Evolutionary conservation across 2,329 filamentous ascomycete species (phyloP).

Genomic region (Calonectria hawksworthii): DNA sequence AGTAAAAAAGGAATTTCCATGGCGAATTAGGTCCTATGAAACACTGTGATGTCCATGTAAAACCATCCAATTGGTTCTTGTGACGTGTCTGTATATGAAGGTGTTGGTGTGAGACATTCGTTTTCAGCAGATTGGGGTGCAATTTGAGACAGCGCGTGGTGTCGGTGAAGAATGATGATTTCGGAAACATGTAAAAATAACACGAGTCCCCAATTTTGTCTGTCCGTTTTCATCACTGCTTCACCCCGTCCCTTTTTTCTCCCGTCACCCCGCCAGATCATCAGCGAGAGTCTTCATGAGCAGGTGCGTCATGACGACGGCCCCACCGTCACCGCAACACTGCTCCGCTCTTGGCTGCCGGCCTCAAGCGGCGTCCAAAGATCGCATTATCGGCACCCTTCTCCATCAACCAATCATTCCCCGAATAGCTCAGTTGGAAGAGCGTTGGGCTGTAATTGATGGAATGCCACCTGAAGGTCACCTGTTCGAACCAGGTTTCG

Average conservation of each 20-base stretch:
- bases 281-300: neutral
- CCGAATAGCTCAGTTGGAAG: conserved; percentile 41
- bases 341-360: neutral
- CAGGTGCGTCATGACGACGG: neutral
- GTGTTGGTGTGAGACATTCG: conserved; percentile 2
- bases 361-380: neutral
- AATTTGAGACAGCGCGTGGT: neutral
- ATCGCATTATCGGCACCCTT: neutral
- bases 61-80: conserved; percentile 4
- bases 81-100: neutral
- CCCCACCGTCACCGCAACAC: neutral
- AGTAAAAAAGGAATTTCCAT: neutral
- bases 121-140: neutral
- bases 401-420: conserved; percentile 28
- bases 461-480: conserved; percentile 37
- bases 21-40: neutral
- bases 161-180: conserved; percentile 3
- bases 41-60: neutral
- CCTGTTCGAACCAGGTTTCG: conserved; percentile 42
- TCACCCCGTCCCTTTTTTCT: too few relatives aligned
- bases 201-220: neutral
- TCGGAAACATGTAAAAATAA: neutral
- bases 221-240: neutral
- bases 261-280: neutral
- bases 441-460: conserved; percentile 37